phyloP scores from a whole-genome alignment of 2,329 filamentous ascomycete genomes.

The Ophiostoma australiae region DNA sequence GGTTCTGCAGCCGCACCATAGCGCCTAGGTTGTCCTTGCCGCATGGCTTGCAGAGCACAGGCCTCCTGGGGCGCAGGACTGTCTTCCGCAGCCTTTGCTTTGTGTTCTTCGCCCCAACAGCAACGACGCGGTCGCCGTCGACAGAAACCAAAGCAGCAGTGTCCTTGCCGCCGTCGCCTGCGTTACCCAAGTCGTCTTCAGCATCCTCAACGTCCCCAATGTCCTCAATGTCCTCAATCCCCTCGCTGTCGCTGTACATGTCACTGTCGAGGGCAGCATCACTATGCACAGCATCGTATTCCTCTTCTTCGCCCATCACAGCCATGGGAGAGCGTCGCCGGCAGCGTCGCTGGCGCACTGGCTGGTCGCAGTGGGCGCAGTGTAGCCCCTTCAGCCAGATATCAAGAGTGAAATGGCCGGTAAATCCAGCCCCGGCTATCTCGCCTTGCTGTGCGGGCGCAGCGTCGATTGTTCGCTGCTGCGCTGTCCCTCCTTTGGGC shows the following conservation, averaged over 20 bases:
- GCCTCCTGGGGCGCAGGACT: conserved; percentile 25
- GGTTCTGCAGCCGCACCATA: conserved; percentile 57
- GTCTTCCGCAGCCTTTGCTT: not conserved
- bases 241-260: not conserved
- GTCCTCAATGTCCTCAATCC: too few species aligned
- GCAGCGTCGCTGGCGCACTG: conserved; percentile 36
- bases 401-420: conserved; percentile 70
- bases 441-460: conserved; percentile 34
- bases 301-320: not conserved
- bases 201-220: too few species aligned
- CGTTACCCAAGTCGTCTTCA: not conserved
- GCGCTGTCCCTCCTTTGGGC: conserved; percentile 68
- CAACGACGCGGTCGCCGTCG: not conserved
- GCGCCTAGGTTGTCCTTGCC: conserved; percentile 51
- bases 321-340: not conserved
- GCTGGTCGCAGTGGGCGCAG: conserved; percentile 70
- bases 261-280: not conserved
- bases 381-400: conserved; percentile 80
- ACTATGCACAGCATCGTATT: not conserved
- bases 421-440: conserved; percentile 27
- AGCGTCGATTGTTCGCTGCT: conserved; percentile 41
- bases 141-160: not conserved
- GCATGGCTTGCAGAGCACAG: conserved; percentile 50
- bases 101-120: not conserved
- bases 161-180: not conserved